Evolutionary conservation across 164 flowering plant species (phyloP), one percentile per base, ranked within the genome.

Genomic region (Nelumbo lutea): DNA sequence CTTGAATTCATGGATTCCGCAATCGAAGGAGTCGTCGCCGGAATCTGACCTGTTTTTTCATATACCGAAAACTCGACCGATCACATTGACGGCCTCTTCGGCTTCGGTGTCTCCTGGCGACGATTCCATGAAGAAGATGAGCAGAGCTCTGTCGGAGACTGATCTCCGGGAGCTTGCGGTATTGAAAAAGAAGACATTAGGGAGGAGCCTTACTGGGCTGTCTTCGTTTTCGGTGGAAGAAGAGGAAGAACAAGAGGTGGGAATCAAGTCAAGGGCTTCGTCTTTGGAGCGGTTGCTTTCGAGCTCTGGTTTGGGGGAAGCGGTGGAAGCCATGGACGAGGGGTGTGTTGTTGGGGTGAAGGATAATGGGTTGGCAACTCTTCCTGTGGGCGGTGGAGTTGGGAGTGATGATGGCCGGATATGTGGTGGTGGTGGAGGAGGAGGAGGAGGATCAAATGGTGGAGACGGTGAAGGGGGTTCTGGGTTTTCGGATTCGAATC

Each of bases 121-220:
- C 1, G 80, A 63, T 1, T 66, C 81, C 3, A 15, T 66, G 5
- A 68, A 63, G 68, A 84, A 61, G 67, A 78, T 82, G 66, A 71
- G 69, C 5, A 75, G 87, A 50, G 78, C 84, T 4, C 15, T 74
- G 0, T 85, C 90, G 1, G 92, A 86, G 62, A 71, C 48, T 14
- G 83, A 84, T 77, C 70, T 89, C 47, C 52, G 69, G 1, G 79
- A 72, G 51, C 59, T 77, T 10, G 3, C 75, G 2, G 44, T 45
- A 2, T 42, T 67, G 38, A 72, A 80, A 69, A 42, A 51, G 77
- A 2, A 6, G 44, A 3, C 45, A 27, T 62, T 42, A 46, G 27
- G 40, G 45, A 6, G 57, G 13, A 15, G 15, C 13, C 63, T 44
- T 4, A 71, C 27, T 9, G 58, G 72, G 27, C n/a, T 43, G 9